Conservation (phyloP, 768 basidiomycete species). For the Tulasnella sp. region DNA sequence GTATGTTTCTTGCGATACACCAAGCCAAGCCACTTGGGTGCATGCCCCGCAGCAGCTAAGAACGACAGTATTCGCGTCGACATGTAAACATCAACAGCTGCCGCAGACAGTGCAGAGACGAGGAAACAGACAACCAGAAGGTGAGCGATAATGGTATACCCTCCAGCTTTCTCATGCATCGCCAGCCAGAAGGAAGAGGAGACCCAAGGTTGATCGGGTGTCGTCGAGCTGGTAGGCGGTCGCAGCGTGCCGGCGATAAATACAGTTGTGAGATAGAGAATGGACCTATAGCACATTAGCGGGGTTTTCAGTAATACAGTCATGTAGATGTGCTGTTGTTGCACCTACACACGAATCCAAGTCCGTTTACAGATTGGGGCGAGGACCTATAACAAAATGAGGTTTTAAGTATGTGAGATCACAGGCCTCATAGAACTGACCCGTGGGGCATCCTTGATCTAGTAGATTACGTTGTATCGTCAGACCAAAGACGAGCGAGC, state of each 20-base stretch:
- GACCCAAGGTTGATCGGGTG: background rate
- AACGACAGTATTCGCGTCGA: conserved; percentile 11
- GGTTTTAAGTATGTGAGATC: background rate
- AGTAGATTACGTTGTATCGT: background rate
- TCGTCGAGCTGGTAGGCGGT: background rate
- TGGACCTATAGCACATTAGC: background rate
- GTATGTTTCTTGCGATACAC: background rate
- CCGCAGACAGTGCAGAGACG: conserved; percentile 10
- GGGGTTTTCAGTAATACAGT: background rate
- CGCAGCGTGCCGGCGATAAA: background rate
- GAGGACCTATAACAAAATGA: background rate
- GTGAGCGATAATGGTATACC: background rate
- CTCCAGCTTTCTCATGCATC: background rate
- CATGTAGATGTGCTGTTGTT: background rate
- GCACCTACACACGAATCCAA: conserved; percentile 1
- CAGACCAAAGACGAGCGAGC: too few species aligned
- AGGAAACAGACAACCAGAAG: conserved; percentile 6
- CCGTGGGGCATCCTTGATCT: conserved; percentile 3
- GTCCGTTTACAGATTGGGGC: background rate
- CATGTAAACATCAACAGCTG: conserved; percentile 12
- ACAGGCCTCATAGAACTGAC: background rate
- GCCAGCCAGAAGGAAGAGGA: background rate
- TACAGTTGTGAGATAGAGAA: background rate
- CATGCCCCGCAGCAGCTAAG: conserved; percentile 14
- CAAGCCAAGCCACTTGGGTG: conserved; percentile 8